Evolutionary conservation across 2,329 filamentous ascomycete species (phyloP), one percentile per base, ranked within the genome.

Genomic region (Neonectria punicea): DNA sequence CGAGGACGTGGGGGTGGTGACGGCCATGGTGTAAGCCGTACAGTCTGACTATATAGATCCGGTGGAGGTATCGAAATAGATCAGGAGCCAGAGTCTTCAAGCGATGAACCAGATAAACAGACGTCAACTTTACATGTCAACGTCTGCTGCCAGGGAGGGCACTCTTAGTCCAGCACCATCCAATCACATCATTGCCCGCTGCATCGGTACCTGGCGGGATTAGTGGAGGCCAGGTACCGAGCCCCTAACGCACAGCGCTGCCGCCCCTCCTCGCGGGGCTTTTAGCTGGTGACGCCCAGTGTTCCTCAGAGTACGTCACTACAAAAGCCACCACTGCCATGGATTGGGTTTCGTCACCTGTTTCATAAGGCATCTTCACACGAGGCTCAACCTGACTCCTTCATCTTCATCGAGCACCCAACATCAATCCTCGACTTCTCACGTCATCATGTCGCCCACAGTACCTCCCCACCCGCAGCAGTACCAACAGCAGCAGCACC

Each of bases 311-410:
- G 46, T 30, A 49, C 44, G 46, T 49, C 46, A 30, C 46, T 22
- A 8, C 7, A 16, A 14, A 9, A 8, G 41, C 41, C 41, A 11
- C 41, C n/a, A 20, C 41, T 10, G 41, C n/a, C 10, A 5, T 43
- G 41, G 41, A 49, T n/a, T 49, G 46, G 22, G 25, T 30, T 47
- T 47, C 46, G 25, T 49, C 46, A 49, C 46, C 46, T 30, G 46
- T 5, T 28, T 49, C 22, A 25, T n/a, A 49, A n/a, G 25, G 22
- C 46, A 22, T n/a, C 13, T 14, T 49, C 46, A n/a, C 16, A 5
- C 32, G 14, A 39, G n/a, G 8, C 18, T 20, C 39, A 4, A 20
- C 39, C 28, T 30, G 16, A 30, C 46, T 14, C 14, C 14, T n/a
- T 10, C 46, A 49, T 16, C 22, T 49, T 49, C 46, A 43, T 7